These are phyloP conservation scores for Phaeotremella skinneri DNA, from an alignment of 768 basidiomycete species.

Conservation along the genomic window DNA sequence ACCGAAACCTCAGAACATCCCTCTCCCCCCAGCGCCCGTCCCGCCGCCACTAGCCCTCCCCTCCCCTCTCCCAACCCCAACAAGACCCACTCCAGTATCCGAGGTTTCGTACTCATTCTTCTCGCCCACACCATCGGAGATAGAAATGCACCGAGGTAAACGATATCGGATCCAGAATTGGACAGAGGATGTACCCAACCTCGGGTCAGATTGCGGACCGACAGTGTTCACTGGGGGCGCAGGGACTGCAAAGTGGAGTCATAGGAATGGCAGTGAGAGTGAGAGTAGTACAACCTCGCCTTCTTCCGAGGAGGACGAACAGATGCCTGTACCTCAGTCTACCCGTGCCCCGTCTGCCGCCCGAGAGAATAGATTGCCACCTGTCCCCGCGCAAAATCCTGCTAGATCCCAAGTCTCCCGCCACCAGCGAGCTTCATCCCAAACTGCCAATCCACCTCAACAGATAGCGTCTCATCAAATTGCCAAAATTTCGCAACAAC, in stretches of 20 bases:
- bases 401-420: too few species aligned
- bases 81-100: not conserved
- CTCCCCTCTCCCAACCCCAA: slow-evolving; percentile 8
- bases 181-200: slow-evolving; percentile 14
- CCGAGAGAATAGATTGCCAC: too few species aligned
- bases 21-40: slow-evolving; percentile 13
- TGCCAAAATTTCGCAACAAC: too few species aligned
- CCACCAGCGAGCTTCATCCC: too few species aligned
- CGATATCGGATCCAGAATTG: slow-evolving; percentile 16
- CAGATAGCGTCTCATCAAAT: too few species aligned
- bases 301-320: too few species aligned
- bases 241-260: slow-evolving; percentile 5
- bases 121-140: slow-evolving; percentile 14
- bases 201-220: slow-evolving; percentile 6
- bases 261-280: not conserved
- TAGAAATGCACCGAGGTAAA: slow-evolving; percentile 8
- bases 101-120: slow-evolving; percentile 11
- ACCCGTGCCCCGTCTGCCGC: too few species aligned
- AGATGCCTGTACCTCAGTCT: too few species aligned
- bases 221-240: not conserved
- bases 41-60: slow-evolving; percentile 11
- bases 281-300: not conserved
- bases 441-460: too few species aligned
- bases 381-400: not conserved
- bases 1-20: not conserved